Evolutionary conservation across 2,329 filamentous ascomycete species (phyloP), one percentile per base, ranked within the genome.

Genomic region (Alternaria novae-zelandiae): DNA sequence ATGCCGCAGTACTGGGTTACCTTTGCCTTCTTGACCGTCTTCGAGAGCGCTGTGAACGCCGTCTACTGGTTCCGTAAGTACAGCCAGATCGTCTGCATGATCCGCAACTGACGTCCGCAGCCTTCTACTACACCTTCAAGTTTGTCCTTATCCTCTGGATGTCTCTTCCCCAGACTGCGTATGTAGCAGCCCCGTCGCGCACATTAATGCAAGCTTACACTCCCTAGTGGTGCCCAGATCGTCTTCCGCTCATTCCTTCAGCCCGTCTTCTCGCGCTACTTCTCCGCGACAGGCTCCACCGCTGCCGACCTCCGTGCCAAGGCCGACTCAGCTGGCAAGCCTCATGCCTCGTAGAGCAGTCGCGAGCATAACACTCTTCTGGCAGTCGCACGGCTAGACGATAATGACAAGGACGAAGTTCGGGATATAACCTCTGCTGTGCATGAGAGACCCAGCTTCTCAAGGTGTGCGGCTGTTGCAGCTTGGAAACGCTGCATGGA

Each of bases 121-220:
- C 96, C 79, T 99, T 99, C 86, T 99, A 99, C 91, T 99, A 93
- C 85, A 95, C 94, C 80, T 98, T 99, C 91, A 99, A 99, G 89
- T 97, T 99, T 80, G 86, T 96, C 79, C 91, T 98, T 82, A 88
- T 98, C 76, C 90, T 99, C 81, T 99, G 96, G 96, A 94, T 99
- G 85, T 90, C 95, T 74, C 93, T 99, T 78, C 96, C 96, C 82
- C 88, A 92, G 82, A 97, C 96, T 86, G 86, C 87, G 95, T 97
- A 90, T 80, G 91, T 85, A 25, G 10, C 7, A 30, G 21, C 23
- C 21, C 21, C n/a, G 5, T n/a, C 46, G 45, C n/a, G 25, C 56
- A 17, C 23, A 47, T 17, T 41, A 25, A 25, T 21, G 30, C 25
- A 32, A 57, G 21, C 68, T 70, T 51, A 74, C 62, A 63, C 10